These are phyloP conservation scores for Kregervanrija pseudodelftensis DNA, from an alignment of 805 yeast species.

Conservation along the genomic window DNA sequence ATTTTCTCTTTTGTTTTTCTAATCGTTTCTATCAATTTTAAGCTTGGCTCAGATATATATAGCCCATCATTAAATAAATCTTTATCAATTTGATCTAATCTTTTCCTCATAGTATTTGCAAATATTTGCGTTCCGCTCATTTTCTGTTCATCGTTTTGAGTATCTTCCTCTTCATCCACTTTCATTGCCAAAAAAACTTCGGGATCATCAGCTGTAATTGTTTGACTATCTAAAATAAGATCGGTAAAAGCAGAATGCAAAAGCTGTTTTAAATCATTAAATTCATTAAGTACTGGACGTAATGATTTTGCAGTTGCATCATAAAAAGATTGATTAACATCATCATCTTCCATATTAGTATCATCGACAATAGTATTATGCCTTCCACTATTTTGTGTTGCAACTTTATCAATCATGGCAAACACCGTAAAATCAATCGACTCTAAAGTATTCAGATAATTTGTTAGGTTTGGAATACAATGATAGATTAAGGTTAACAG, in stretches of 20 bases:
- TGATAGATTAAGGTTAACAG: conserved; percentile 48
- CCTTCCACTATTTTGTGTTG: conserved; percentile 12
- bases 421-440: conserved; percentile 56
- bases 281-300: conserved; percentile 55
- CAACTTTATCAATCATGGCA: conserved; percentile 24
- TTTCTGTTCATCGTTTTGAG: conserved; percentile 29
- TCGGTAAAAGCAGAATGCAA: conserved; percentile 54
- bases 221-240: conserved; percentile 61
- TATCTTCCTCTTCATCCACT: conserved; percentile 46
- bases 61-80: conserved; percentile 30
- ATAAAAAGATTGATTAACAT: conserved; percentile 21
- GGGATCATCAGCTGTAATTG: conserved; percentile 65
- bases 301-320: conserved; percentile 27
- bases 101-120: conserved; percentile 39
- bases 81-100: conserved; percentile 33
- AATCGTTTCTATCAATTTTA: conserved; percentile 32
- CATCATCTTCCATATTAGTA: conserved; percentile 6
- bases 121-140: conserved; percentile 32
- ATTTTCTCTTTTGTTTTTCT: conserved; percentile 29
- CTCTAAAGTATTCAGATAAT: conserved; percentile 47
- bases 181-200: conserved; percentile 44
- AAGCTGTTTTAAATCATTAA: conserved; percentile 65
- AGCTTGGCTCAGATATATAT: conserved; percentile 20
- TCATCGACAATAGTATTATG: conserved; percentile 17
- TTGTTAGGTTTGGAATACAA: conserved; percentile 40